Evolutionary conservation across 306 rosid species (phyloP).

Genomic region (Nissolia schottii): DNA sequence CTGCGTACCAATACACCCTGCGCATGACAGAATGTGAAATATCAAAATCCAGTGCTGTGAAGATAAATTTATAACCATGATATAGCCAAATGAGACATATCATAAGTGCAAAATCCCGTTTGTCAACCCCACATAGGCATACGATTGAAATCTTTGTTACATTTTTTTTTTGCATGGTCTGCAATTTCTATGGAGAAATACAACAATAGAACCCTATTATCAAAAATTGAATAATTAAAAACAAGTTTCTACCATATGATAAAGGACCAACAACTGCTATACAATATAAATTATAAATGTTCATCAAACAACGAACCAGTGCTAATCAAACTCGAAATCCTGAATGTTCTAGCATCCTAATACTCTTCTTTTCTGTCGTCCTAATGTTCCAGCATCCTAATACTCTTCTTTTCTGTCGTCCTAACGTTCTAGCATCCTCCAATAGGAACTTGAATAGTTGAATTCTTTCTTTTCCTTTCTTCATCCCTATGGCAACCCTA

Average conservation of each 20-base stretch:
- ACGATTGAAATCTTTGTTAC: too few relatives aligned
- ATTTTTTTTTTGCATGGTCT: not conserved
- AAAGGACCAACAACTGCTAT: not conserved
- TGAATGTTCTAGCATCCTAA: too few relatives aligned
- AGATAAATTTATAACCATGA: not conserved
- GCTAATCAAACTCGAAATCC: too few relatives aligned
- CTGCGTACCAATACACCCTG: constrained; percentile 94
- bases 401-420: too few relatives aligned
- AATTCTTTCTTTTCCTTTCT: too few relatives aligned
- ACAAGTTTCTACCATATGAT: not conserved
- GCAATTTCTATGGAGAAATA: not conserved
- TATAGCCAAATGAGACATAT: not conserved
- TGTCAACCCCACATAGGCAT: not conserved
- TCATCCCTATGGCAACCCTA: too few relatives aligned
- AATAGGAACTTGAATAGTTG: too few relatives aligned
- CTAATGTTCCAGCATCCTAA: too few relatives aligned
- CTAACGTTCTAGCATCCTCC: too few relatives aligned
- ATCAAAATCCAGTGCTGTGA: constrained; percentile 13
- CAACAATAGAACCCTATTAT: not conserved
- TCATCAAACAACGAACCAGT: not conserved
- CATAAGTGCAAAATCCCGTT: not conserved
- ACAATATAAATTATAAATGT: not conserved
- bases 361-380: too few relatives aligned
- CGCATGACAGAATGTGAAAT: constrained; percentile 24
- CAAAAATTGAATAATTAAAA: not conserved